Evolutionary conservation across 352 stramenopile species (phyloP), one percentile per base, ranked within the genome.

Genomic region (Hyaloperonospora arabidopsidis): DNA sequence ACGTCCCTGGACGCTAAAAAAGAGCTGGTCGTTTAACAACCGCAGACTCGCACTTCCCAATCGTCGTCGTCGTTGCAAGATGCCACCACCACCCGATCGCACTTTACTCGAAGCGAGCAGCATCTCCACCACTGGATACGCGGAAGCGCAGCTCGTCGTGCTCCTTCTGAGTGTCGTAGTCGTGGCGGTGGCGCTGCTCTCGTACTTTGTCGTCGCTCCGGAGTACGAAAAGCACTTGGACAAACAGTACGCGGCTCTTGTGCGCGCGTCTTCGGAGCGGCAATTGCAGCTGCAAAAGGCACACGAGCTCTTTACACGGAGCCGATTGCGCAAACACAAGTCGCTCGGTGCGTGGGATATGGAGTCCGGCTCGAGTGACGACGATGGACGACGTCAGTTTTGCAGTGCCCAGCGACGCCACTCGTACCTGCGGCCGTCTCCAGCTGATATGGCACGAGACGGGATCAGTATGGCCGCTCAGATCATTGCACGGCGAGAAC

Each of bases 151-250:
- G 52, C 45, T 87, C 44, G 73, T 79, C 45, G 43, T 80, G 45
- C 56, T 87, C 5, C 71, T 82, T 38, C 60, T 87, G 39, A 69
- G 54, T 14, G 50, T 73, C 45, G 54, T 89, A 5, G 63, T 89
- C 34, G 59, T 87, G 23, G 67, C 55, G 19, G 68, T 86, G 15
- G 79, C 72, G 28, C 54, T 89, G 22, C 65, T 89, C n/a, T 89
- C 76, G 32, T 89, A 89, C 59, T 89, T 87, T 41, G 79, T 89
- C 17, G 76, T 89, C 17, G 79, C 79, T 11, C 76, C 79, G 2
- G 79, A 89, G 59, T 87, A 78, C 63, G 74, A 87, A 52, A 87
- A 86, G 62, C 76, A 66, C 12, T 64, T 87, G 22, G 63, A 85
- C 39, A 76, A 84, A 56, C 65, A 84, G 66, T 83, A 73, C 52